phyloP scores from a whole-genome alignment of 257 asterid species.

The Fraxinus anomala region DNA sequence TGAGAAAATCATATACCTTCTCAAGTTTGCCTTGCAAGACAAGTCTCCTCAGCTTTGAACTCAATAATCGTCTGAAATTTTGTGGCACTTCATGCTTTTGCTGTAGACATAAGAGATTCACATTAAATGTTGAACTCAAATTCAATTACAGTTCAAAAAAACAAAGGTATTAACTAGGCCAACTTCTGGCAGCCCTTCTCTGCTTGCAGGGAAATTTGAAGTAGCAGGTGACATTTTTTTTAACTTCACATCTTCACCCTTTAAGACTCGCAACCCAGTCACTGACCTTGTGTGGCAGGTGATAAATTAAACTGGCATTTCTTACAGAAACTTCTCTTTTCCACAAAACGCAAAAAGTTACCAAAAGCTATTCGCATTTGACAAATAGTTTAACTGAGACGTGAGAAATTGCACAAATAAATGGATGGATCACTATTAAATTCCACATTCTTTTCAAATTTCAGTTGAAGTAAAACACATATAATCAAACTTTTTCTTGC shows the following conservation, averaged over 20 bases:
- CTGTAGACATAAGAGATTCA: conserved; percentile 35
- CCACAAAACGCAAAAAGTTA: background rate
- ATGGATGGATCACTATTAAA: background rate
- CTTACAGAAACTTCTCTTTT: background rate
- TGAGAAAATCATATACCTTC: conserved; percentile 38
- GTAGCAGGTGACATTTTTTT: background rate
- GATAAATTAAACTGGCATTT: background rate
- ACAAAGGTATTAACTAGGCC: background rate
- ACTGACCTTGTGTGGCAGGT: too few relatives aligned
- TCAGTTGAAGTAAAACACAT: background rate
- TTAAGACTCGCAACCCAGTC: too few relatives aligned
- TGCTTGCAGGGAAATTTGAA: background rate
- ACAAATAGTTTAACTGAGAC: background rate
- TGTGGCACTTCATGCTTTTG: conserved; percentile 43
- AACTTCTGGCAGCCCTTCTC: background rate
- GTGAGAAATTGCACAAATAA: background rate
- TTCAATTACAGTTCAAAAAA: background rate
- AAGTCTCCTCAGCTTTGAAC: conserved; percentile 51
- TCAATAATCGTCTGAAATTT: conserved; percentile 46
- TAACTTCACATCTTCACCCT: too few relatives aligned
- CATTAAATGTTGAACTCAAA: background rate
- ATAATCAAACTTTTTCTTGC: background rate
- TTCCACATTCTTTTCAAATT: background rate
- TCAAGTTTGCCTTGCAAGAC: conserved; percentile 55
- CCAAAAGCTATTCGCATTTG: background rate